Base-by-base conservation (phyloP, 352 stramenopile genomes). In the Pythium biforme region DNA sequence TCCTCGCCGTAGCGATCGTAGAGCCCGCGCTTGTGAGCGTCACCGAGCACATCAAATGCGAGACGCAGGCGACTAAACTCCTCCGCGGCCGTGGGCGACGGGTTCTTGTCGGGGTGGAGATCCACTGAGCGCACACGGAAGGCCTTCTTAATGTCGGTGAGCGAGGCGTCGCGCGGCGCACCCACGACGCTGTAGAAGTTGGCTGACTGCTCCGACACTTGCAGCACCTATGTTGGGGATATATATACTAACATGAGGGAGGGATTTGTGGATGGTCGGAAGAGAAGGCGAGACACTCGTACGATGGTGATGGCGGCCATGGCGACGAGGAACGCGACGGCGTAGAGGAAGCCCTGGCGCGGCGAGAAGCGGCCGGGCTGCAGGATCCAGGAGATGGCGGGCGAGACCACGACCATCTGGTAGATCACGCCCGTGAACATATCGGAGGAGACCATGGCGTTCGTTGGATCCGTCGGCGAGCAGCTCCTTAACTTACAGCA, bases 51-150 rank as follows among this genome's bases (percentile, higher is more conserved):
- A 74, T 99, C 96, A 68, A 98, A 98, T 4, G 93, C 94, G 59
- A 97, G 76, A 61, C 97, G 97, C 45, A 99, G 76, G 37, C 80
- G 75, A 57, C 96, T 96, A 69, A 99, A 99, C 54, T 98, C 83
- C 41, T 96, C 89, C 0, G 83, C 83, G 6, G 96, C 96, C 26
- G 82, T 86, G 15, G 90, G 86, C 27, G 89, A 97, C 50, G 88
- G 86, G 73, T 99, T 99, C 77, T 99, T 99, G 77, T 99, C 97
- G 3, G 97, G 97, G 62, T 99, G 96, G 23, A 99, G 82, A 74
- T 98, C 90, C 17, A 99, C 76, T 9, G 88, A 97, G 26, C 97
- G 83, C 60, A 84, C 77, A 69, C 97, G 97, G 83, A 99, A 99
- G n/a, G 95, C 91, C 29, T 90, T 88, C 74, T 99, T 99, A 70